These are phyloP conservation scores for Claviceps sp. DNA, from an alignment of 2,329 filamentous ascomycete species.

Conservation along the genomic window DNA sequence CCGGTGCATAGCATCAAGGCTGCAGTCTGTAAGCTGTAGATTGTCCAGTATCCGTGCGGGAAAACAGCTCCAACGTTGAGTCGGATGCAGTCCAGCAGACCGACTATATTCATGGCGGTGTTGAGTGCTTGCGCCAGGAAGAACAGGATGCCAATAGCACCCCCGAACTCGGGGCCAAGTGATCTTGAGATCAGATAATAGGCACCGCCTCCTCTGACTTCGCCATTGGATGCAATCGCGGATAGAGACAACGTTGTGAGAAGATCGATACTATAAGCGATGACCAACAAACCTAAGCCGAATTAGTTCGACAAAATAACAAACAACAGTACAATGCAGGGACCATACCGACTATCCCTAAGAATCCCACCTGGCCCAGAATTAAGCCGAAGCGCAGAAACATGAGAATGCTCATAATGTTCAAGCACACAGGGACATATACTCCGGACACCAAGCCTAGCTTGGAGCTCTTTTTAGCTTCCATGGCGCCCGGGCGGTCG, in stretches of 20 bases:
- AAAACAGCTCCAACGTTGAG: conserved; percentile 59
- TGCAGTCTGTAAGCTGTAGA: conserved; percentile 61
- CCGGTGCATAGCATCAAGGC: conserved; percentile 58
- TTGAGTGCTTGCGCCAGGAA: conserved; percentile 85
- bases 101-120: conserved; percentile 76
- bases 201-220: conserved; percentile 73
- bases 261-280: conserved; percentile 71
- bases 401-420: conserved; percentile 84
- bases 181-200: conserved; percentile 84
- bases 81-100: conserved; percentile 68
- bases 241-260: conserved; percentile 76
- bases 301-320: conserved; percentile 2
- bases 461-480: conserved; percentile 38
- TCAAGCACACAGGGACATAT: conserved; percentile 79
- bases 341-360: conserved; percentile 62
- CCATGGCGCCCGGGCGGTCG: conserved; percentile 15
- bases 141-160: conserved; percentile 76
- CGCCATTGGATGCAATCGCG: conserved; percentile 80
- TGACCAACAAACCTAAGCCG: conserved; percentile 49
- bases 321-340: neutral
- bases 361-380: conserved; percentile 62
- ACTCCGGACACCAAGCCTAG: conserved; percentile 66
- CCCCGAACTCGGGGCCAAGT: conserved; percentile 76
- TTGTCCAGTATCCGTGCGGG: conserved; percentile 60
- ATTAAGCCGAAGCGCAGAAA: conserved; percentile 82